These are phyloP conservation scores for Dendrobium nobile DNA, from an alignment of 106 monocot species.

Conservation along the genomic window DNA sequence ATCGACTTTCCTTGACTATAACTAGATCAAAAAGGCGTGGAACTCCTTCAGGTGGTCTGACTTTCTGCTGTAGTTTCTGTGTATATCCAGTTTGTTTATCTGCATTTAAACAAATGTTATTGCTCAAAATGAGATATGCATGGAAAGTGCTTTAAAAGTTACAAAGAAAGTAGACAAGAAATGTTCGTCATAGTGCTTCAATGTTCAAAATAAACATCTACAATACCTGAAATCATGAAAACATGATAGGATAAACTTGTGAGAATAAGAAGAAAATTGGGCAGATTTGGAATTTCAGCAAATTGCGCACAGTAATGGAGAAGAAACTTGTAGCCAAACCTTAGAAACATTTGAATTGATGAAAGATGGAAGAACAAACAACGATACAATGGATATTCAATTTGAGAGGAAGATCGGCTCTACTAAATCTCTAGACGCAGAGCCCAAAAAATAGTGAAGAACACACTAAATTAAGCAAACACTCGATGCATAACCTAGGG, in stretches of 20 bases:
- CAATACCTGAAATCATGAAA: background rate
- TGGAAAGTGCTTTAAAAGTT: background rate
- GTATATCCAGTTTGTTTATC: conserved; percentile 72
- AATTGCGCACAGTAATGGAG: no score
- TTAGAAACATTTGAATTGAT: no score
- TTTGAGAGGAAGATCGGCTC: no score
- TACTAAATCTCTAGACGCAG: no score
- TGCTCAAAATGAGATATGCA: background rate
- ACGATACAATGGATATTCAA: no score
- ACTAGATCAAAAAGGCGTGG: conserved; percentile 95
- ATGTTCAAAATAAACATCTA: background rate
- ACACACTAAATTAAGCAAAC: no score
- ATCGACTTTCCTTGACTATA: conserved; percentile 51
- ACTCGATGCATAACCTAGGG: no score
- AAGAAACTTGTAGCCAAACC: no score
- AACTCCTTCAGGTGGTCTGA: conserved; percentile 83
- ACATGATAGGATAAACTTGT: background rate
- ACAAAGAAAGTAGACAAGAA: background rate
- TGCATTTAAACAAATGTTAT: conserved; percentile 16
- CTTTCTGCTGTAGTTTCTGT: conserved; percentile 51
- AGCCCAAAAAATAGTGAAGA: no score
- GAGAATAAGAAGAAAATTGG: background rate
- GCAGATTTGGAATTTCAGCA: no score
- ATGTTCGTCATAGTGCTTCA: background rate
- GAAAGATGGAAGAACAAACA: no score